These are phyloP conservation scores for Vaccinium corymbosum DNA, from an alignment of 148 eudicot genomes.

Conservation along the genomic window DNA sequence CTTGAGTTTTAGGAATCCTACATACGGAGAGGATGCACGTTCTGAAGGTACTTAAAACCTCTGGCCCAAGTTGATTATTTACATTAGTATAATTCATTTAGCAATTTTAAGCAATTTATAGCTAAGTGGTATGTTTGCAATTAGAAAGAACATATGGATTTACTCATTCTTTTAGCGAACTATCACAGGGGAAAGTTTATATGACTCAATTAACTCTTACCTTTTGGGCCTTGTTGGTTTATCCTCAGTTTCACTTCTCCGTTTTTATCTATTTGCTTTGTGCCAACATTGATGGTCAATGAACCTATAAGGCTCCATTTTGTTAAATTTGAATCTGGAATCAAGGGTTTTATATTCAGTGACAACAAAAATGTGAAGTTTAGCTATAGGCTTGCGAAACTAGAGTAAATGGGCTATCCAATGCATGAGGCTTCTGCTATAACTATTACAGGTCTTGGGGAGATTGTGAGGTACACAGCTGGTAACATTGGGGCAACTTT, in stretches of 20 bases:
- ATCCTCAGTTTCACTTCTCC: not conserved
- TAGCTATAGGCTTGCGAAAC: not conserved
- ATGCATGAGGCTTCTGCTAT: not conserved
- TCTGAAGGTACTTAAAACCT: conserved; percentile 47
- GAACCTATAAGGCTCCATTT: not conserved
- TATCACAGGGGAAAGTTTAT: not conserved
- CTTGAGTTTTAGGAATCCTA: conserved; percentile 32
- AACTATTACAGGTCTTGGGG: too few relatives aligned
- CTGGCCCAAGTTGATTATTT: not conserved
- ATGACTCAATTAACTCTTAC: not conserved
- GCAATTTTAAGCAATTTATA: not conserved
- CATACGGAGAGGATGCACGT: conserved; percentile 50
- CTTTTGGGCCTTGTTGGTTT: not conserved
- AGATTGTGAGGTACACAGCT: too few relatives aligned
- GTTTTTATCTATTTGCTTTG: not conserved
- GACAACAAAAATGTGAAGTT: not conserved
- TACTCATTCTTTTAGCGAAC: not conserved
- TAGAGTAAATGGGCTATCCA: not conserved
- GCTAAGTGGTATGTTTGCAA: not conserved
- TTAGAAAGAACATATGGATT: not conserved
- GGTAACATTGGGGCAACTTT: not conserved
- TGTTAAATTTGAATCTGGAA: not conserved
- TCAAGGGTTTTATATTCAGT: not conserved
- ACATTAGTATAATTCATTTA: not conserved
- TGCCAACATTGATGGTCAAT: not conserved